phyloP scores from a whole-genome alignment of 2,329 filamentous ascomycete species.

The Fusarium sp. region DNA sequence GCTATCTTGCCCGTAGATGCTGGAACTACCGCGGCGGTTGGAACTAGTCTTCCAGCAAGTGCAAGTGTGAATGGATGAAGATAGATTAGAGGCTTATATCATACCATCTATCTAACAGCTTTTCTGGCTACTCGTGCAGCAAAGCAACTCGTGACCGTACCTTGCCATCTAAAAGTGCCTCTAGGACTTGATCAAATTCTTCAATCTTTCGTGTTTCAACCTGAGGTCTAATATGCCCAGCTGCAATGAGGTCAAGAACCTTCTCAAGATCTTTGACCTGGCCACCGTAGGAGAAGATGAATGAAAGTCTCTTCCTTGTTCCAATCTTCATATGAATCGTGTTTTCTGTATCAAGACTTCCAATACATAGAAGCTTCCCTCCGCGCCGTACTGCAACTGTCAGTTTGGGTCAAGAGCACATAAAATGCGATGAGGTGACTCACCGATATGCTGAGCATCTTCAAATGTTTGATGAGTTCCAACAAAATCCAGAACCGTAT shows the following conservation, averaged over 20 bases:
- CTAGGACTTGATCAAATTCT: constrained; percentile 33
- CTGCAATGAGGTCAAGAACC: constrained; percentile 44
- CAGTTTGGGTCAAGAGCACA: not conserved
- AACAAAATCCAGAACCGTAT: constrained; percentile 43
- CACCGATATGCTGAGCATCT: constrained; percentile 44
- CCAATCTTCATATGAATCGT: constrained; percentile 61
- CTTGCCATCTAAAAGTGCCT: constrained; percentile 13
- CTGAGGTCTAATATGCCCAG: constrained; percentile 23
- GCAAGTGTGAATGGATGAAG: constrained; percentile 49
- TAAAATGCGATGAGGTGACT: not conserved
- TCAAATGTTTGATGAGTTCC: constrained; percentile 46
- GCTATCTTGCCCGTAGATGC: constrained; percentile 60
- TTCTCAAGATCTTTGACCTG: constrained; percentile 57
- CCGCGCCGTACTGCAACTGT: constrained; percentile 32
- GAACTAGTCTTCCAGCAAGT: constrained; percentile 39
- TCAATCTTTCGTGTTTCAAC: constrained; percentile 31
- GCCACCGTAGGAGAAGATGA: constrained; percentile 61
- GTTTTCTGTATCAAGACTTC: constrained; percentile 57
- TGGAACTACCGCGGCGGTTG: constrained; percentile 53
- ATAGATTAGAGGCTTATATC: no score
- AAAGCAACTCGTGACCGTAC: constrained; percentile 23
- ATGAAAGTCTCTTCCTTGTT: constrained; percentile 58
- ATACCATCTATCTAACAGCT: no score
- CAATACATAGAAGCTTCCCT: constrained; percentile 58
- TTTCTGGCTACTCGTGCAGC: constrained; percentile 11